These are phyloP conservation scores for Dioszegia crocea DNA, from an alignment of 768 basidiomycete species.

Conservation along the genomic window DNA sequence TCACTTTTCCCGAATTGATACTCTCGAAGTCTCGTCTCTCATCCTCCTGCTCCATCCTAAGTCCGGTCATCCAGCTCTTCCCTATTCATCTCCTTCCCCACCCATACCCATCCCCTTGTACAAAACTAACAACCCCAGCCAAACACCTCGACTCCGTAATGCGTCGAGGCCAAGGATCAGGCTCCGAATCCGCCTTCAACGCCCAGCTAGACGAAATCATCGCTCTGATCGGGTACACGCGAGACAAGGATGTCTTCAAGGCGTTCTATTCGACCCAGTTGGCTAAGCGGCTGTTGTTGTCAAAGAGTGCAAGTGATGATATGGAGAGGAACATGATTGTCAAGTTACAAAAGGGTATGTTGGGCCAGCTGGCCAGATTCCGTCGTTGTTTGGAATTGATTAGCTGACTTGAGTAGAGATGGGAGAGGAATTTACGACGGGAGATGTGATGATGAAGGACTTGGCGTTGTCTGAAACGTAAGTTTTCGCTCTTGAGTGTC, in stretches of 20 bases:
- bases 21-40: too few species aligned
- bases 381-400: not conserved
- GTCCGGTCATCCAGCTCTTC: too few species aligned
- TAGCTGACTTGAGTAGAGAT: slow-evolving; percentile 54
- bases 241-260: slow-evolving; percentile 96
- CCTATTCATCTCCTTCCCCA: too few species aligned
- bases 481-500: slow-evolving; percentile 19
- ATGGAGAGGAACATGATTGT: slow-evolving; percentile 75
- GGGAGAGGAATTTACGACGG: slow-evolving; percentile 90
- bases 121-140: slow-evolving; percentile 53
- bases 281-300: slow-evolving; percentile 83
- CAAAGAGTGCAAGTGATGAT: slow-evolving; percentile 90
- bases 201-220: slow-evolving; percentile 87
- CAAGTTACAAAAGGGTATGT: slow-evolving; percentile 67
- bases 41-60: too few species aligned
- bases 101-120: too few species aligned
- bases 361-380: not conserved
- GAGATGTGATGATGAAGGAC: slow-evolving; percentile 94
- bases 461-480: slow-evolving; percentile 55
- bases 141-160: slow-evolving; percentile 81
- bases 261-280: slow-evolving; percentile 95
- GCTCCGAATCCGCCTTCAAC: slow-evolving; percentile 82
- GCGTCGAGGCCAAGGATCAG: slow-evolving; percentile 74
- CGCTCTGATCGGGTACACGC: slow-evolving; percentile 84
- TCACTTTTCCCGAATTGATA: not conserved